Conservation (phyloP, 345 rosid genomes). For the Noccaea caerulescens region DNA sequence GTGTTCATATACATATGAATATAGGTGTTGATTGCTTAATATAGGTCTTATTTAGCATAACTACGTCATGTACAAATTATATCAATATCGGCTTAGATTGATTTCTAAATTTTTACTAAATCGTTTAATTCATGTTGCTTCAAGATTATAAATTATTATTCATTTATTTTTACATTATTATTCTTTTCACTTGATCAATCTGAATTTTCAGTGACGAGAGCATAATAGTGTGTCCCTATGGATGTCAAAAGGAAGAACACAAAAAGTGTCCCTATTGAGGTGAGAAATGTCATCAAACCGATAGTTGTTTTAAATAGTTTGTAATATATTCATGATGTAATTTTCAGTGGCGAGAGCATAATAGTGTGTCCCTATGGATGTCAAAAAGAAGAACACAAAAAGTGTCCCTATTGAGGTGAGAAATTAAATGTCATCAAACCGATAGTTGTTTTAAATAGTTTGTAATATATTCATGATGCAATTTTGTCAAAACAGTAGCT, state of each 20-base stretch:
- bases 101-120: not conserved
- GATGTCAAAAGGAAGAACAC: not conserved
- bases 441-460: not conserved
- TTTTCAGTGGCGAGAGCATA: not conserved
- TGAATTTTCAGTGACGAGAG: too few species aligned
- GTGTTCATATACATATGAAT: not conserved
- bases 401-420: not conserved
- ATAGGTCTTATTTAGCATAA: not conserved
- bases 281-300: constrained; percentile 23
- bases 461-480: constrained; percentile 26
- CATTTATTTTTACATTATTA: not conserved
- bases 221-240: not conserved
- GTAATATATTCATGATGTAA: constrained; percentile 26
- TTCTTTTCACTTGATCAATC: not conserved
- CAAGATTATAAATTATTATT: not conserved
- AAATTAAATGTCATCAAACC: constrained; percentile 26
- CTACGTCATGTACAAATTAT: not conserved
- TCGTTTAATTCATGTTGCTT: not conserved
- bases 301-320: not conserved
- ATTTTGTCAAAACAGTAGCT: constrained; percentile 28
- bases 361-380: not conserved
- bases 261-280: not conserved
- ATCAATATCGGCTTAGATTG: not conserved
- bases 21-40: not conserved
- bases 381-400: not conserved